Evolutionary conservation across 2,329 filamentous ascomycete species (phyloP).

Genomic region (Trichoderma asperellum): DNA sequence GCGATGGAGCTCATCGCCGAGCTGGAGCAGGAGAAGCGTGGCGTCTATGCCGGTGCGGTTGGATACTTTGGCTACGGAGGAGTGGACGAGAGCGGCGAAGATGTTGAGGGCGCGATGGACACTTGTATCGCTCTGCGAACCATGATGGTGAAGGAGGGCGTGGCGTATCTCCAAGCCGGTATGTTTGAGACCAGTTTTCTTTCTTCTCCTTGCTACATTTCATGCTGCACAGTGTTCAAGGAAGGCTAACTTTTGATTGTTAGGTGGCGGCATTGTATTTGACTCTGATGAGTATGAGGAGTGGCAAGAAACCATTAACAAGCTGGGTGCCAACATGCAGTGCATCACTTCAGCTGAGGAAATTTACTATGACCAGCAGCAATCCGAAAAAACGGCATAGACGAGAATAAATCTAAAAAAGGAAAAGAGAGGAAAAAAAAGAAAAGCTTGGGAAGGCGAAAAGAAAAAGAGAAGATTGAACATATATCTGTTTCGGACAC

Average conservation of each 20-base stretch:
- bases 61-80: slow-evolving; percentile 92
- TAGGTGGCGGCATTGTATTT: slow-evolving; percentile 86
- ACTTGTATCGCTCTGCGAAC: slow-evolving; percentile 81
- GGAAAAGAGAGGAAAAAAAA: not conserved
- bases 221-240: not conserved
- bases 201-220: not conserved
- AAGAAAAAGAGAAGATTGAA: not conserved
- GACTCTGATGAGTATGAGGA: slow-evolving; percentile 93
- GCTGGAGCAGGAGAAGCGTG: slow-evolving; percentile 89
- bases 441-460: not conserved
- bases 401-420: not conserved
- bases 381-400: slow-evolving; percentile 29
- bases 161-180: slow-evolving; percentile 87
- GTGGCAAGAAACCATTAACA: slow-evolving; percentile 93
- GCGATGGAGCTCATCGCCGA: slow-evolving; percentile 98
- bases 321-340: slow-evolving; percentile 85
- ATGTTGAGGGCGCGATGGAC: slow-evolving; percentile 86
- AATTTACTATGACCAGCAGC: slow-evolving; percentile 50
- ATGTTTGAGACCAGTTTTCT: slow-evolving; percentile 26
- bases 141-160: slow-evolving; percentile 89
- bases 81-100: slow-evolving; percentile 64
- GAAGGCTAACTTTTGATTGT: slow-evolving; percentile 12
- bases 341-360: slow-evolving; percentile 85
- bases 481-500: not conserved
- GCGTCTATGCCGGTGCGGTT: slow-evolving; percentile 93